Evolutionary conservation across 2,329 filamentous ascomycete species (phyloP).

Genomic region (Rhinocladiella similis): DNA sequence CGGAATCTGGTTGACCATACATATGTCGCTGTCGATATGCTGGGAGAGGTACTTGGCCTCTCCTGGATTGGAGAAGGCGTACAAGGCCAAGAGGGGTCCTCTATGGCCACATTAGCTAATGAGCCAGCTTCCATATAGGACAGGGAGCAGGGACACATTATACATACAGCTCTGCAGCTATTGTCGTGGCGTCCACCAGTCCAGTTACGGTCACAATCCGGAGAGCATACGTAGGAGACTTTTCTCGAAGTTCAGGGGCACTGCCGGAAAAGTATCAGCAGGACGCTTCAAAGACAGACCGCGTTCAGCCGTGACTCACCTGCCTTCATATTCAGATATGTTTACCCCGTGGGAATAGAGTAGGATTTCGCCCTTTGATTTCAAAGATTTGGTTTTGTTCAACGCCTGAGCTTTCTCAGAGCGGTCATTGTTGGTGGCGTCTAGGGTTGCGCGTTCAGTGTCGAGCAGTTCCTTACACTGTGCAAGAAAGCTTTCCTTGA

Average conservation of each 20-base stretch:
- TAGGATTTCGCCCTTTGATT: not conserved
- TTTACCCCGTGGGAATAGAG: no score
- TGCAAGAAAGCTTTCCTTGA: not conserved
- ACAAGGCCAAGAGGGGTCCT: not conserved
- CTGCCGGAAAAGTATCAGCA: no score
- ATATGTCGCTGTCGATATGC: not conserved
- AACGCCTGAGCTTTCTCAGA: not conserved
- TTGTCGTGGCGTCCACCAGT: not conserved
- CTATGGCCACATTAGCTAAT: not conserved
- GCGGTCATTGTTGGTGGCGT: no score
- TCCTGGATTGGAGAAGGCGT: not conserved
- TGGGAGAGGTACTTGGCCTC: slow-evolving; percentile 1
- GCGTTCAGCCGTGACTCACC: no score
- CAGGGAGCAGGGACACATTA: no score
- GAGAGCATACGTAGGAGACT: not conserved
- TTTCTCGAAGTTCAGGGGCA: not conserved
- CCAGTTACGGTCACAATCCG: not conserved
- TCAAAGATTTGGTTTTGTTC: not conserved
- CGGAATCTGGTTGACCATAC: not conserved
- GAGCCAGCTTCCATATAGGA: not conserved
- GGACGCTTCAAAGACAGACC: no score
- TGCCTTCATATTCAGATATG: no score
- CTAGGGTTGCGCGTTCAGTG: not conserved
- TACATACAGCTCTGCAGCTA: not conserved
- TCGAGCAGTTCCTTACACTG: not conserved